Evolutionary conservation across 148 eudicot genomes (phyloP).

Genomic region (Vaccinium vitisidaea): DNA sequence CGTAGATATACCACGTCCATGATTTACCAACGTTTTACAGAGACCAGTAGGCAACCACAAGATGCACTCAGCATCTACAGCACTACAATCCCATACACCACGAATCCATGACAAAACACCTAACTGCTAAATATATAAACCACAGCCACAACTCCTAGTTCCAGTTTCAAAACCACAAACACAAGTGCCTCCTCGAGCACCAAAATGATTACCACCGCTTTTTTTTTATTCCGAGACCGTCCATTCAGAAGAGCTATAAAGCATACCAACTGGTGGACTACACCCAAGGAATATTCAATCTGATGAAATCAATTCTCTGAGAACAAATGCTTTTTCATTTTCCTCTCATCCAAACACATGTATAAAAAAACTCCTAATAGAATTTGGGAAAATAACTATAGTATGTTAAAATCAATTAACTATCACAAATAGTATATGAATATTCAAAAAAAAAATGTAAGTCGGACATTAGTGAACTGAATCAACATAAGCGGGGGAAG

Average conservation of each 20-base stretch:
- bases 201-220: background rate
- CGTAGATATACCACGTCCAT: background rate
- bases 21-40: background rate
- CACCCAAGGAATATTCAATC: background rate
- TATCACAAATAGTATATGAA: background rate
- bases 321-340: background rate
- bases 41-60: background rate
- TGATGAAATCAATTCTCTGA: background rate
- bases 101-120: background rate
- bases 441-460: background rate
- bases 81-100: slow-evolving; percentile 8
- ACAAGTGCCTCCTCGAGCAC: background rate
- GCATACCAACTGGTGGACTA: background rate
- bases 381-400: background rate
- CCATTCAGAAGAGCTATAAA: background rate
- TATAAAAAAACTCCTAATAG: background rate
- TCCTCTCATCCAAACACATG: background rate
- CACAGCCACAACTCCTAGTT: background rate
- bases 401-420: background rate
- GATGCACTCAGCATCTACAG: background rate
- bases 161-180: background rate
- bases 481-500: background rate
- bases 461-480: background rate
- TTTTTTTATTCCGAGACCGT: background rate
- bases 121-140: background rate